phyloP scores from a whole-genome alignment of 1,139 yeast genomes.

The Debaryomyces udenii region DNA sequence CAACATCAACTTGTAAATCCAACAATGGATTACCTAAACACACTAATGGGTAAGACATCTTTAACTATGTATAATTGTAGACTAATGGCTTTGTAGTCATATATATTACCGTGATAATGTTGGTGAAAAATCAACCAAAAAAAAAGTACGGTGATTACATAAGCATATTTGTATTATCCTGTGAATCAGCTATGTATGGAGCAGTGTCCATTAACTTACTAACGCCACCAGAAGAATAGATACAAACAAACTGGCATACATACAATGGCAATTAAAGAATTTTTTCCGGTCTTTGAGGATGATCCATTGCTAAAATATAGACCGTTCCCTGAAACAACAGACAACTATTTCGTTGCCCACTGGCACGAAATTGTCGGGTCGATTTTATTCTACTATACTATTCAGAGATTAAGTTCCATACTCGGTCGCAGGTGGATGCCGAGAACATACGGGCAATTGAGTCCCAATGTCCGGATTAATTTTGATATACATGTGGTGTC shows the following conservation, averaged over 20 bases:
- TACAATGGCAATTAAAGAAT: neutral
- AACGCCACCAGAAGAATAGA: slow-evolving; percentile 1
- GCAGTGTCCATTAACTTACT: too few relatives aligned
- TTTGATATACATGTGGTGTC: slow-evolving; percentile 91
- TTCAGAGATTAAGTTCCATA: slow-evolving; percentile 47
- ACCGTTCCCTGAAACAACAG: slow-evolving; percentile 46
- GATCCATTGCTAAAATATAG: slow-evolving; percentile 51
- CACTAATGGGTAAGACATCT: slow-evolving; percentile 48
- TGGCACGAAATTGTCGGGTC: slow-evolving; percentile 57
- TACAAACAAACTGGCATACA: too few relatives aligned
- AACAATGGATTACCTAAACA: slow-evolving; percentile 69
- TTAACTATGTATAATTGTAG: neutral
- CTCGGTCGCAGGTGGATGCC: slow-evolving; percentile 40
- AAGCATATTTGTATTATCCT: too few relatives aligned
- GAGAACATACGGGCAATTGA: slow-evolving; percentile 49
- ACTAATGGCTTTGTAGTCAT: too few relatives aligned
- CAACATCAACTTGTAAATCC: slow-evolving; percentile 85
- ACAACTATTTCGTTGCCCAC: slow-evolving; percentile 38
- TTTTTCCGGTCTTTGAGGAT: slow-evolving; percentile 31
- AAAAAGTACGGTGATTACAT: too few relatives aligned
- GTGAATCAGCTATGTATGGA: too few relatives aligned
- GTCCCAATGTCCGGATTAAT: slow-evolving; percentile 57
- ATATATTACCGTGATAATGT: too few relatives aligned
- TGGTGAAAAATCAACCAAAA: too few relatives aligned
- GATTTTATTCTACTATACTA: slow-evolving; percentile 38